Evolutionary conservation across 2,329 filamentous ascomycete genomes (phyloP).

Genomic region (Colletotrichum sp.): DNA sequence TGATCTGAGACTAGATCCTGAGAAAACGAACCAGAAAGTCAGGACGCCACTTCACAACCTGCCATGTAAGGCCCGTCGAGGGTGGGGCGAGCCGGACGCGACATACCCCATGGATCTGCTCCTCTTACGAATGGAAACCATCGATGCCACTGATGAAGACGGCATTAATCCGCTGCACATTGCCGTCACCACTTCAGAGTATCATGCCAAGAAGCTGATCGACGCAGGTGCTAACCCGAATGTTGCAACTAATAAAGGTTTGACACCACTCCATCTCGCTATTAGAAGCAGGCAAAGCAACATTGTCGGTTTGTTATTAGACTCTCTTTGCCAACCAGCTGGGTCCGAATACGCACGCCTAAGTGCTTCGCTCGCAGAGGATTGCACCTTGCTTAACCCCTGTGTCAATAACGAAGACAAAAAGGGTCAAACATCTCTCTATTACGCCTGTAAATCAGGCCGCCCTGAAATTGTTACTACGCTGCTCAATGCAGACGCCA

Average conservation of each 20-base stretch:
- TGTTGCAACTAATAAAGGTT: constrained; percentile 32
- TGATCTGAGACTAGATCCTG: constrained; percentile 13
- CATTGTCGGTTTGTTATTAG: constrained; percentile 33
- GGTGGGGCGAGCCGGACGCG: neutral
- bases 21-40: constrained; percentile 22
- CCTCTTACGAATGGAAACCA: constrained; percentile 9
- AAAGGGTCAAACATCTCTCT: constrained; percentile 20
- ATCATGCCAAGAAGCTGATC: constrained; percentile 31
- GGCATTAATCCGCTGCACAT: constrained; percentile 29
- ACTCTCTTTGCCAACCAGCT: neutral
- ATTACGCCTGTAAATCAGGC: constrained; percentile 27
- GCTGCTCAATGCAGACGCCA: constrained; percentile 29
- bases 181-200: constrained; percentile 24
- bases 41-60: constrained; percentile 28
- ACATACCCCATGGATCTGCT: constrained; percentile 10
- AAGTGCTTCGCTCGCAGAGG: neutral
- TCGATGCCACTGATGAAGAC: neutral
- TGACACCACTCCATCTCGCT: constrained; percentile 45
- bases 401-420: neutral
- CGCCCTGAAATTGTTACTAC: constrained; percentile 28
- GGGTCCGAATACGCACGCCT: neutral
- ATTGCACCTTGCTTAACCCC: neutral
- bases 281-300: constrained; percentile 36
- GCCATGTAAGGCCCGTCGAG: neutral
- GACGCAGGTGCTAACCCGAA: constrained; percentile 38